phyloP scores from a whole-genome alignment of 2,329 filamentous ascomycete genomes.

The Nemania sp. region DNA sequence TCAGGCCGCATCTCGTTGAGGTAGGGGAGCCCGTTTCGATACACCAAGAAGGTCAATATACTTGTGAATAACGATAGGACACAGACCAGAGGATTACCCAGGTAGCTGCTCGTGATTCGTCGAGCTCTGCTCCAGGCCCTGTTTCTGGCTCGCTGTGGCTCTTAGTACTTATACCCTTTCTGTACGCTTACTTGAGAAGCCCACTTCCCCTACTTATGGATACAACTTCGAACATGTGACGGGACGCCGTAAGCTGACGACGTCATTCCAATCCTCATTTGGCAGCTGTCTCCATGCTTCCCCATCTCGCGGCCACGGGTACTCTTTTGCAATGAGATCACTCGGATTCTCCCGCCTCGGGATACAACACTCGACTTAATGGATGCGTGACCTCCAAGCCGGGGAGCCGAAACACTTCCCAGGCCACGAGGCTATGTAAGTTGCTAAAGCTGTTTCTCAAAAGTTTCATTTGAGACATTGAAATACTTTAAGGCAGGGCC shows the following conservation, averaged over 20 bases:
- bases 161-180: no score
- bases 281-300: neutral
- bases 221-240: neutral
- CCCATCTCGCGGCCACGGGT: neutral
- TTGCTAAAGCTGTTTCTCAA: neutral
- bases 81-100: neutral
- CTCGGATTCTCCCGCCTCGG: neutral
- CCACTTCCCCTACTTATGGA: neutral
- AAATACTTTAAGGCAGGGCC: no score
- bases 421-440: no score
- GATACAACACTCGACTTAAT: neutral
- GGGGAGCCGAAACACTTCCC: neutral
- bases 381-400: neutral
- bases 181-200: neutral
- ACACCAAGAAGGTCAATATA: neutral
- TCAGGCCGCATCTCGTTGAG: constrained; percentile 1
- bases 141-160: neutral
- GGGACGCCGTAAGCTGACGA: neutral
- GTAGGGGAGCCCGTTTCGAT: constrained; percentile 8
- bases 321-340: neutral
- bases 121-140: neutral
- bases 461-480: no score
- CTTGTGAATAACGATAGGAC: neutral
- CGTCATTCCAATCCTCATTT: neutral
- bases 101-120: neutral